Base-by-base conservation (phyloP, 108 stramenopile genomes). In the Asterionellopsis glacialis region DNA sequence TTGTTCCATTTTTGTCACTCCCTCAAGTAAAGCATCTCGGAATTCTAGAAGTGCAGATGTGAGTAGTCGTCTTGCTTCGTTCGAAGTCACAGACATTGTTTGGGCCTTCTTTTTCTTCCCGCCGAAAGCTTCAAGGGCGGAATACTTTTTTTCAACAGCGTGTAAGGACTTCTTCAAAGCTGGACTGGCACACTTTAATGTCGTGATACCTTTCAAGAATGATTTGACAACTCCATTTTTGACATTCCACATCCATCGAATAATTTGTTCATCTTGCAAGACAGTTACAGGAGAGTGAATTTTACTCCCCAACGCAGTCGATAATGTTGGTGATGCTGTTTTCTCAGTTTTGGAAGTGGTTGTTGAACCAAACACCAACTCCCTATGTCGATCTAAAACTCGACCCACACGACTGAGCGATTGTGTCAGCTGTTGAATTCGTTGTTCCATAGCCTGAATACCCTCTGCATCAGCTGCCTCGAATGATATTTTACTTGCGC, bases 401-500 rank as follows among this genome's bases (percentile, higher is more conserved):
- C 92, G 83, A 23, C 92, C 92, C 27, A 94, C 76, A 45, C 88
- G 73, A 49, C 81, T 84, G 18, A 94, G 67, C 22, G 83, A 73
- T 47, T 90, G 88, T 2, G 92, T 82, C 47, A 94, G 73, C 65
- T 87, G 85, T 52, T 93, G 91, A 58, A 93, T 88, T 15, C 91
- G 74, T 56, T 93, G 87, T 56, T 87, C 87, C 91, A 93, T 93
- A 21, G 92, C 85, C 50, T 79, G 79, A 26, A 75, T 64, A n/a
- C 89, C 91, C 60, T 93, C 91, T 11, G 84, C 85, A 53, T 93
- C 91, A 9, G 91, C 91, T 42, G 72, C 82, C 51, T 83, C 83
- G 62, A 89, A 87, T 28, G 88, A 78, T 16, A 90, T 68, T 13
- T 57, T 52, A 16, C 76, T 70, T 0, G 75, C 53, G 41, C 65